Evolutionary conservation across 768 basidiomycete genomes (phyloP).

Genomic region (Rhizopogon vinicolor): DNA sequence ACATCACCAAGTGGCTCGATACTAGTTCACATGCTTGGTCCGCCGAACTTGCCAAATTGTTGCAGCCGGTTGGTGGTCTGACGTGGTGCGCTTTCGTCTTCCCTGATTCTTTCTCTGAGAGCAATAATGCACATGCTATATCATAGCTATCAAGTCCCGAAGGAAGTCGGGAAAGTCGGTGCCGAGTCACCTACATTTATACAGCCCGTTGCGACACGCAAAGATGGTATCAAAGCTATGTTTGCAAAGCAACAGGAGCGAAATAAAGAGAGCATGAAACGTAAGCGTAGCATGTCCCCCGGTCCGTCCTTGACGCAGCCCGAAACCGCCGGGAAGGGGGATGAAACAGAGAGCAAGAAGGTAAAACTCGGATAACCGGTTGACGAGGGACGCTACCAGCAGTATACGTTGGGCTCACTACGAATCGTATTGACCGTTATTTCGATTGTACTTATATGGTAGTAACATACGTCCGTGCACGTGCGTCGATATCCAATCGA

Average conservation of each 20-base stretch:
- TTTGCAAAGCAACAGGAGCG: slow-evolving; percentile 55
- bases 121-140: neutral
- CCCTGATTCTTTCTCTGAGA: neutral
- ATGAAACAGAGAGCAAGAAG: slow-evolving; percentile 17
- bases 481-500: too few relatives aligned
- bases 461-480: too few relatives aligned
- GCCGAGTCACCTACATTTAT: slow-evolving; percentile 79
- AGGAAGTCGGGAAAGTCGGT: slow-evolving; percentile 89
- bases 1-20: slow-evolving; percentile 76
- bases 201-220: slow-evolving; percentile 69
- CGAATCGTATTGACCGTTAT: too few relatives aligned
- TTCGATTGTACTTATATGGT: too few relatives aligned
- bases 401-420: too few relatives aligned
- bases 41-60: slow-evolving; percentile 48
- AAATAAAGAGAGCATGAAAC: slow-evolving; percentile 15
- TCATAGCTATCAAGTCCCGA: slow-evolving; percentile 78
- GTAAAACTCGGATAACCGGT: slow-evolving; percentile 10
- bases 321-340: neutral
- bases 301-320: neutral
- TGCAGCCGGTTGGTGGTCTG: slow-evolving; percentile 62
- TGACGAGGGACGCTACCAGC: too few relatives aligned
- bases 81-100: slow-evolving; percentile 52
- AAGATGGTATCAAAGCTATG: slow-evolving; percentile 84
- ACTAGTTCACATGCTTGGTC: slow-evolving; percentile 65
- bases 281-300: slow-evolving; percentile 22